Evolutionary conservation across 225 moss, liverwort and hornwort genomes (phyloP), one percentile per base, ranked within the genome.

Genomic region (Pseudisothecium myosuroides): DNA sequence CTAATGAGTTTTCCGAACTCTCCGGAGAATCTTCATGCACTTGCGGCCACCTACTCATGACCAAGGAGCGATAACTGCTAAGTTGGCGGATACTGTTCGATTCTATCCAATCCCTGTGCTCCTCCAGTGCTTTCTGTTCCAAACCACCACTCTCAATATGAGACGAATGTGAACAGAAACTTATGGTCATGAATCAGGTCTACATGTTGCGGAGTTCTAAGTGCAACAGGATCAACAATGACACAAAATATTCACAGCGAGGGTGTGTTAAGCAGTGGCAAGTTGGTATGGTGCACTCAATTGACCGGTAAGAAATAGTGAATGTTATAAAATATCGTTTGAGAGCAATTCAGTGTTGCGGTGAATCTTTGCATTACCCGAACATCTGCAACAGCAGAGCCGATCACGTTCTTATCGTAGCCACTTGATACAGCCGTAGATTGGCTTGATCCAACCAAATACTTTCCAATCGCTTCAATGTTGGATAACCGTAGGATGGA

Each of bases 31-130:
- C 92, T 65, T 91, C 89, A 31, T 73, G 84, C 79, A 93, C 92
- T 86, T 96, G 94, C 80, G 99, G 97, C 99, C 99, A 99, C 56
- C 97, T 93, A 87, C 92, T 96, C 86, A 91, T 93, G 62, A 99
- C 92, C 80, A 96, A 91, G 62, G 97, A 96, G 74, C 91, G 86
- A 84, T 96, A 99, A 83, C 92, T 95, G 81, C 95, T 95, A 59
- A 95, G 92, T 90, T 99, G 99, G 84, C 96, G 95, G 78, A 89
- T 47, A 74, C 95, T 91, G 86, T 95, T 99, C 29, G 96, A 94
- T 67, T 90, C 87, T n/a, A 97, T 92, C 99, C 99, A 99, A 26
- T 92, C 93, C 89, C 91, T 93, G 77, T 99, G 92, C 92, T 99
- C 99, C 78, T 97, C 94, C 56, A 97, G 91, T 34, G 95, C 83